Evolutionary conservation across 257 asterid species (phyloP).

Genomic region (Salvia splendens): DNA sequence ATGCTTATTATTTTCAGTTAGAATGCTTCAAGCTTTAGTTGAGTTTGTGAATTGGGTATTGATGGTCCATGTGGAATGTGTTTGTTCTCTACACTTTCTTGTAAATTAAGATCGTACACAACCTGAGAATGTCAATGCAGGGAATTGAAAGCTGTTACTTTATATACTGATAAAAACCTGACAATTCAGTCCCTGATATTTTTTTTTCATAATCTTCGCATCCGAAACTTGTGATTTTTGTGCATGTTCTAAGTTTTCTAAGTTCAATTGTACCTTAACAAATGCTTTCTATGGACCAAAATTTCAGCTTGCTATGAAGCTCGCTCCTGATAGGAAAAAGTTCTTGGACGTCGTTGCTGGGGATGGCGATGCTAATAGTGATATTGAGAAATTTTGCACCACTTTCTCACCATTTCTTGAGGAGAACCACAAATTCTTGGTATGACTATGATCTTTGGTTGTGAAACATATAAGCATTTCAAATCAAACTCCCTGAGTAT

Average conservation of each 20-base stretch:
- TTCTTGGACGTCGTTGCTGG: constrained; percentile 80
- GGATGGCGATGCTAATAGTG: constrained; percentile 63
- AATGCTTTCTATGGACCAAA: constrained; percentile 20
- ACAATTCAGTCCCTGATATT: constrained; percentile 4
- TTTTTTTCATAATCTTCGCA: not conserved
- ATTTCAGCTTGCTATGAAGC: constrained; percentile 93
- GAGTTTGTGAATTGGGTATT: constrained; percentile 17
- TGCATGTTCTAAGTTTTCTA: not conserved
- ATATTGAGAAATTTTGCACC: constrained; percentile 75
- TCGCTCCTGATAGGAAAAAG: constrained; percentile 98
- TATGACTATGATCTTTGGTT: constrained; percentile 51
- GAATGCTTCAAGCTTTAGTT: constrained; percentile 1
- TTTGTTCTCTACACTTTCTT: constrained; percentile 12
- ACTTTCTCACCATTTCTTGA: constrained; percentile 76
- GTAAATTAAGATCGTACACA: constrained; percentile 4
- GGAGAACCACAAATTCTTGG: constrained; percentile 98
- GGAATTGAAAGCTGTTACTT: not conserved
- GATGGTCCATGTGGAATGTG: not conserved
- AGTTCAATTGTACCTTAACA: constrained; percentile 12
- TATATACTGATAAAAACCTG: constrained; percentile 14
- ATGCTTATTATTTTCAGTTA: constrained; percentile 19
- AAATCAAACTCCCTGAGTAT: not conserved
- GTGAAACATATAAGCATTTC: not conserved
- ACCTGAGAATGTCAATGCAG: constrained; percentile 8
- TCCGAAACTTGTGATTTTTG: not conserved